Conservation (phyloP, 2,329 filamentous ascomycete species). For the Trichoderma arundinaceum region DNA sequence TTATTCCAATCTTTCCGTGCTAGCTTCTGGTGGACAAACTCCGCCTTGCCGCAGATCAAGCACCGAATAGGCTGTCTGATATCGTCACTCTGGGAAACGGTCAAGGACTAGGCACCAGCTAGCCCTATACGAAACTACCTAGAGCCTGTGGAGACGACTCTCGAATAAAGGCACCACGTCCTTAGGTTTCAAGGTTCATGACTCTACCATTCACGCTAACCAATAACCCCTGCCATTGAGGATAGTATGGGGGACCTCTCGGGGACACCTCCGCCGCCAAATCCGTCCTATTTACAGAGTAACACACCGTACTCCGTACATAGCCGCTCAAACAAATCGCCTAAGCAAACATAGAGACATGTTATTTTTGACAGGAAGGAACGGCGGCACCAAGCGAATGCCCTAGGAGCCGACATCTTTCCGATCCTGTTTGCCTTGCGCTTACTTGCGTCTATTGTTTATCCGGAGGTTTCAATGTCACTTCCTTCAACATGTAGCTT, state of each 20-base stretch:
- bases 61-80: conserved; percentile 11
- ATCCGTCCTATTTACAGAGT: not conserved
- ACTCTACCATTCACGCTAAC: conserved; percentile 19
- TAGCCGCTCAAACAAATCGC: conserved; percentile 2
- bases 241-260: conserved; percentile 14
- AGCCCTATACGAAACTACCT: conserved; percentile 26
- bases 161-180: not conserved
- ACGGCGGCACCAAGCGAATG: not conserved
- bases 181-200: conserved; percentile 23
- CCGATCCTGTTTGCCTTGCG: not conserved
- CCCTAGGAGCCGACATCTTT: not conserved
- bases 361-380: not conserved
- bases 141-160: conserved; percentile 14
- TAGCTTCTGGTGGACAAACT: not conserved
- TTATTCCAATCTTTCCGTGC: not conserved
- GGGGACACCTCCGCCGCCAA: conserved; percentile 5
- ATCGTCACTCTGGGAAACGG: conserved; percentile 16
- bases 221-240: not conserved
- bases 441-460: not conserved
- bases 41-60: conserved; percentile 23
- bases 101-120: conserved; percentile 21
- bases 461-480: not conserved
- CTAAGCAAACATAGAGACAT: not conserved
- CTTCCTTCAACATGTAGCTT: not conserved
- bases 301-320: conserved; percentile 1